These are phyloP conservation scores for Ophiostoma australiae DNA, from an alignment of 2,329 filamentous ascomycete genomes.

Conservation along the genomic window DNA sequence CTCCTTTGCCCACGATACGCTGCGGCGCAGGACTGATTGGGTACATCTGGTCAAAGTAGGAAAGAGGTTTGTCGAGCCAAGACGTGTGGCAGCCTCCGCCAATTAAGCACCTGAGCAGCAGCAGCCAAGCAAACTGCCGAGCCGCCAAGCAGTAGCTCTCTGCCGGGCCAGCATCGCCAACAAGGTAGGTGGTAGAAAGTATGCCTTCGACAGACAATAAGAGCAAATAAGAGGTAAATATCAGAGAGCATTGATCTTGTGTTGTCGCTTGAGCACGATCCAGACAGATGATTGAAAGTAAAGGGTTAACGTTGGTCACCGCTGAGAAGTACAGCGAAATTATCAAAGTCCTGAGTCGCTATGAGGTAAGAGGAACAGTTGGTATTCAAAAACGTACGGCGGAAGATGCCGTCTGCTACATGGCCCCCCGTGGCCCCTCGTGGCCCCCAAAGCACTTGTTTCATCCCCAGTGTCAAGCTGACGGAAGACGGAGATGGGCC, in stretches of 20 bases:
- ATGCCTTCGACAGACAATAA: not conserved
- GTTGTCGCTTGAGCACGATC: not conserved
- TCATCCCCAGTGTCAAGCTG: not conserved
- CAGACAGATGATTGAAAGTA: not conserved
- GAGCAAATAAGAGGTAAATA: not conserved
- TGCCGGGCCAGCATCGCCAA: not conserved
- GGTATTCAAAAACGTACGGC: not conserved
- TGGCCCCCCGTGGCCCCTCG: not conserved
- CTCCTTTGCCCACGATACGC: slow-evolving; percentile 26
- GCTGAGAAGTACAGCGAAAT: not conserved
- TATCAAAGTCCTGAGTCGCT: not conserved
- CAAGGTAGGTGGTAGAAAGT: not conserved
- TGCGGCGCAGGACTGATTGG: slow-evolving; percentile 25
- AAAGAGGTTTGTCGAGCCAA: slow-evolving; percentile 9
- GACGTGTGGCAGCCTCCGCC: not conserved
- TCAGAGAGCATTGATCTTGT: not conserved
- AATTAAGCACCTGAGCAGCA: not conserved
- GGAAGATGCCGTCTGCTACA: not conserved
- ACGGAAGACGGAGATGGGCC: not conserved
- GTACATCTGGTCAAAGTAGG: slow-evolving; percentile 10
- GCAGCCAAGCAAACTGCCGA: slow-evolving; percentile 2
- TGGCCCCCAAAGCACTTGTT: not conserved
- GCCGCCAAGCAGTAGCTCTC: not conserved
- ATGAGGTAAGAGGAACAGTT: not conserved
- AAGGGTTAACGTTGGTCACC: not conserved